Conservation (phyloP, 106 monocot species). For the Apostasia shenzhenica region DNA sequence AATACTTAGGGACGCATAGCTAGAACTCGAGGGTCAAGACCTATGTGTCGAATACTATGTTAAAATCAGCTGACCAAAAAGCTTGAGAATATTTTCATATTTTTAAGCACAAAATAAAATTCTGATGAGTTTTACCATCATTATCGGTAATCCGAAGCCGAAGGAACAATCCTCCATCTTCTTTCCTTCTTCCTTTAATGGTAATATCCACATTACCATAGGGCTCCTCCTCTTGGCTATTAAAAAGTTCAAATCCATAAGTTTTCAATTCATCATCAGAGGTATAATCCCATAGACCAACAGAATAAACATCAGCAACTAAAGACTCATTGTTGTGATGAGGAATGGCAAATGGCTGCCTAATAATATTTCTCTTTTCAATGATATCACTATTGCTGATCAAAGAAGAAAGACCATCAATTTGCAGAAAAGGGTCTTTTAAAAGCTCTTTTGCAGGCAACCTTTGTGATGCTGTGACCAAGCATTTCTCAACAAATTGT, state of each 20-base stretch:
- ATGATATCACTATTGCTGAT: constrained; percentile 13
- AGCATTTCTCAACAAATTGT: constrained; percentile 79
- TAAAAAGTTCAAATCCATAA: constrained; percentile 61
- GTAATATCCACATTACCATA: constrained; percentile 53
- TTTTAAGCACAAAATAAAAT: neutral
- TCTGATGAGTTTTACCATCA: constrained; percentile 37
- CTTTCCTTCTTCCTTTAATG: constrained; percentile 71
- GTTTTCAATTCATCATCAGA: constrained; percentile 23
- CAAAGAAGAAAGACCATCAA: constrained; percentile 20
- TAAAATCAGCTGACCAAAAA: too few species aligned
- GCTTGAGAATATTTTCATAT: neutral
- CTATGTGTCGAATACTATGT: too few species aligned
- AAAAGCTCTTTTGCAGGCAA: constrained; percentile 71
- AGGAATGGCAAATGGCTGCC: constrained; percentile 31
- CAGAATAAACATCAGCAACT: constrained; percentile 11
- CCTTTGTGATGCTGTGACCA: constrained; percentile 59
- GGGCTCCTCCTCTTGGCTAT: constrained; percentile 55
- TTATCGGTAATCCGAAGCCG: constrained; percentile 75
- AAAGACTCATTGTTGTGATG: constrained; percentile 23
- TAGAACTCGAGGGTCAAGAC: too few species aligned
- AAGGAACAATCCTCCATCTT: constrained; percentile 75
- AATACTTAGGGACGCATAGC: too few species aligned
- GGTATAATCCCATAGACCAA: constrained; percentile 1
- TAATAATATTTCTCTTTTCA: constrained; percentile 8
- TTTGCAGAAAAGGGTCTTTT: constrained; percentile 80